A percentile compares a stretch with the other conserved stretches of the same genome.
Conservation (phyloP, 1,139 yeast genomes). For the Neolecta irregularis region DNA sequence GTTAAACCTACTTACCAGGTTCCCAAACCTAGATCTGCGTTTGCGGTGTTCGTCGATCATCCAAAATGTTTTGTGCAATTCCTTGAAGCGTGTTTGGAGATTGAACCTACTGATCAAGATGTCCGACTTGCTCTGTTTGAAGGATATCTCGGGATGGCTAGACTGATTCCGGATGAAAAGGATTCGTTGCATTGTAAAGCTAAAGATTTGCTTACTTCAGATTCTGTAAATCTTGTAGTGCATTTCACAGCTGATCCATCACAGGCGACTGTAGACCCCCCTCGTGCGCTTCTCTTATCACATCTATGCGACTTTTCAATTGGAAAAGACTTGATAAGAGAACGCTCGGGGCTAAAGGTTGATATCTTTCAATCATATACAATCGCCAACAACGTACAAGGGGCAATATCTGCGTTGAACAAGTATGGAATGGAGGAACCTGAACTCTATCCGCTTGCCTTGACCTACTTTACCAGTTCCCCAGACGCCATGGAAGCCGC, state of each 20-base stretch:
- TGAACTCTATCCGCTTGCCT: slow-evolving; percentile 49
- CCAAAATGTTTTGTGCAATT: slow-evolving; percentile 87
- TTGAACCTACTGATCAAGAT: slow-evolving; percentile 51
- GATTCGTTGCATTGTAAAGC: no score
- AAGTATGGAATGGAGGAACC: slow-evolving; percentile 49
- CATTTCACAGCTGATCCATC: no score
- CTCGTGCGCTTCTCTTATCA: slow-evolving; percentile 18
- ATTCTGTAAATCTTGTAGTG: neutral
- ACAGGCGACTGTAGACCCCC: slow-evolving; percentile 25
- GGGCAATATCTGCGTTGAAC: slow-evolving; percentile 41
- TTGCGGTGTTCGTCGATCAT: slow-evolving; percentile 69
- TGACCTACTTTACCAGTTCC: slow-evolving; percentile 49
- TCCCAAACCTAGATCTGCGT: slow-evolving; percentile 75
- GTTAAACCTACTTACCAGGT: no score
- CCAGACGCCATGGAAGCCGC: slow-evolving; percentile 39
- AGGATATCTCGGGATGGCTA: slow-evolving; percentile 53
- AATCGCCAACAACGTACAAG: slow-evolving; percentile 40
- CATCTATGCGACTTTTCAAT: slow-evolving; percentile 18
- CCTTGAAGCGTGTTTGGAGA: slow-evolving; percentile 55
- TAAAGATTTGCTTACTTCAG: slow-evolving; percentile 29
- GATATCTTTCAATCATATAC: slow-evolving; percentile 53
- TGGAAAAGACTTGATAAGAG: slow-evolving; percentile 24
- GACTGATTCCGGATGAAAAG: slow-evolving; percentile 25
- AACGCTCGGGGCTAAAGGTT: slow-evolving; percentile 38
- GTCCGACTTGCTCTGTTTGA: slow-evolving; percentile 68